A percentile compares a stretch with the other conserved stretches of the same genome.
Evolutionary conservation across 495 filamentous ascomycete species (phyloP).

Genomic region (Xylaria curta): DNA sequence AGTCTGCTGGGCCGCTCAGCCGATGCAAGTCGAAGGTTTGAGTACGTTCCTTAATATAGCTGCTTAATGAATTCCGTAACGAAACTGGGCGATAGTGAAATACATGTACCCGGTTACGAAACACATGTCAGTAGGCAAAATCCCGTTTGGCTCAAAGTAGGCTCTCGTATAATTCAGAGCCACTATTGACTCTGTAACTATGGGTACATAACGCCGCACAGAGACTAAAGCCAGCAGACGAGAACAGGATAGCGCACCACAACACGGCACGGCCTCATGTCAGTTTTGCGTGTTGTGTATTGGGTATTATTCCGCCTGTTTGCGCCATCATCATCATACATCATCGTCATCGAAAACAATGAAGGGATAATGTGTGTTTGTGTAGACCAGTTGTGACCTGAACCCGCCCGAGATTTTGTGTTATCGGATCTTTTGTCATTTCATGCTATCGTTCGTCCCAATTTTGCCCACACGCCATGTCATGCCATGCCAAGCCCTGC

Average conservation of each 20-base stretch:
- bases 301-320: slow-evolving; percentile 24
- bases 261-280: slow-evolving; percentile 13
- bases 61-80: not conserved
- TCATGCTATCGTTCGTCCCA: slow-evolving; percentile 27
- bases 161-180: not conserved
- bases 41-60: too few relatives aligned
- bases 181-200: not conserved
- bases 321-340: slow-evolving; percentile 28
- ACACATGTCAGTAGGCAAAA: not conserved
- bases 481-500: slow-evolving; percentile 4
- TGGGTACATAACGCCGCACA: not conserved
- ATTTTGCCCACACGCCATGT: slow-evolving; percentile 18
- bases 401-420: slow-evolving; percentile 23
- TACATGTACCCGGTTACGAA: not conserved
- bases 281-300: slow-evolving; percentile 21
- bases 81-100: not conserved
- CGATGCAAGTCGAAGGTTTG: not conserved
- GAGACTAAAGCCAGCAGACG: not conserved
- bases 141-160: not conserved
- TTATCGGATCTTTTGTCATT: slow-evolving; percentile 27
- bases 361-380: slow-evolving; percentile 11
- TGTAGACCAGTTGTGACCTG: slow-evolving; percentile 14
- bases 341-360: slow-evolving; percentile 14
- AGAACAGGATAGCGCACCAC: not conserved
- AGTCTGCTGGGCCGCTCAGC: not conserved